Base-by-base conservation (phyloP, 2,329 filamentous ascomycete species). In the Fusarium aywerte region DNA sequence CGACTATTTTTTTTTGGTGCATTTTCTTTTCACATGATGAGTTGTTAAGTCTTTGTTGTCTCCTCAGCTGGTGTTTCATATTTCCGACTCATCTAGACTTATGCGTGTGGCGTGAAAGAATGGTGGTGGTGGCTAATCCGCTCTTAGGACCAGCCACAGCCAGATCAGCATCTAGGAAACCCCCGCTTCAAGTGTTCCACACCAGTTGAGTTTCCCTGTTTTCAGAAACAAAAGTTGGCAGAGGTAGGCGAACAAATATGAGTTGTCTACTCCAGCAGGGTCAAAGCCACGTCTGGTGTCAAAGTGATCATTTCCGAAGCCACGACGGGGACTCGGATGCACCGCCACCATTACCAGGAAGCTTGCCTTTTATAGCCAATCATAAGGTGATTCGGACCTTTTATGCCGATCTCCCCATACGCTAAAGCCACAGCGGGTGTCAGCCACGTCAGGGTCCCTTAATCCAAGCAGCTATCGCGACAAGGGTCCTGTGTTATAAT, bases 281-380 rank as follows among this genome's bases (percentile, higher is more conserved):
- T 52, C 44, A 62, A 53, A 56, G 65, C 64, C 59, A 60, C 50
- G 33, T 44, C 47, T 51, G 16, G 38, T 49, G n/a, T 16, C 32
- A 35, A 43, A 66, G 59, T 60, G 64, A 66, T 71, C 69, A 71
- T 69, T 66, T 69, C 68, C 68, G 59, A 65, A 63, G 45, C 33
- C 23, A 27, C 45, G 44, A 61, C n/a, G 38, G 58, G 56, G 50
- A 38, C 47, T 50, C 50, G 63, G 50, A 53, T 55, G 68, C 69
- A 71, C 69, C 57, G 69, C 69, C 69, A 71, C 69, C 40, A 21
- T 18, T 23, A 16, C 13, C 5, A 15, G 53, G 33, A 40, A 27
- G 21, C 20, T 45, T n/a, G 21, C 8, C 31, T 21, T 39, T 6
- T 7, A 2, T 2, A 35, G 8, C 67, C 63, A 68, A 69, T 69